phyloP scores from a whole-genome alignment of 148 eudicot species.

The Drosera capensis region DNA sequence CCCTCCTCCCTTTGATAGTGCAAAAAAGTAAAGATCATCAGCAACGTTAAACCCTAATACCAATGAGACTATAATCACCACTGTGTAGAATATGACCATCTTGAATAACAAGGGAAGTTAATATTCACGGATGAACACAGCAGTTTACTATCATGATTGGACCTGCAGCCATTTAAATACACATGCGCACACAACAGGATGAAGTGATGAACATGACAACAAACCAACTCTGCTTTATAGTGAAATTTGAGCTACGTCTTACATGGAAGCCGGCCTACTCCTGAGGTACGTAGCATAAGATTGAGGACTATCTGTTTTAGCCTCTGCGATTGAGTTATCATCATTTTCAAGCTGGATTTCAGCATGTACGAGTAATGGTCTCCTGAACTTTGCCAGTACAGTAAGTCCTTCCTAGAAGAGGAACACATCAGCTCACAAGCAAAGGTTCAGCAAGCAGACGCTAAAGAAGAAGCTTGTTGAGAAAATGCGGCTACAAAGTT shows the following conservation, averaged over 20 bases:
- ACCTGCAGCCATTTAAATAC: no score
- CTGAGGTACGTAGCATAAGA: conserved; percentile 70
- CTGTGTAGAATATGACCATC: not conserved
- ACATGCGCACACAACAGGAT: not conserved
- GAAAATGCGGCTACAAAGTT: not conserved
- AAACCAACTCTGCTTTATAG: not conserved
- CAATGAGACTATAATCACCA: not conserved
- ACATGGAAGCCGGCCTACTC: conserved; percentile 88
- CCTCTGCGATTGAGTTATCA: conserved; percentile 14
- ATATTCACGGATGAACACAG: not conserved
- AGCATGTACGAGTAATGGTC: conserved; percentile 93
- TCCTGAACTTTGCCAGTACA: conserved; percentile 62
- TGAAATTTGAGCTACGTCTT: conserved; percentile 6
- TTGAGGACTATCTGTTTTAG: conserved; percentile 28
- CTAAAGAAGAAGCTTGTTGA: not conserved
- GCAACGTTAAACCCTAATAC: not conserved
- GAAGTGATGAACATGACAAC: not conserved
- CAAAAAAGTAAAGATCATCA: not conserved
- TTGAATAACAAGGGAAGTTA: not conserved
- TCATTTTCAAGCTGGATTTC: conserved; percentile 42
- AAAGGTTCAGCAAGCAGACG: not conserved
- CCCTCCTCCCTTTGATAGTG: conserved; percentile 64
- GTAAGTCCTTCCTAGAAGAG: conserved; percentile 53
- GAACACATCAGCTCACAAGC: not conserved
- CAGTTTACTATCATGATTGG: no score